Evolutionary conservation across 768 basidiomycete genomes (phyloP).

Genomic region (Panellus pusillus): DNA sequence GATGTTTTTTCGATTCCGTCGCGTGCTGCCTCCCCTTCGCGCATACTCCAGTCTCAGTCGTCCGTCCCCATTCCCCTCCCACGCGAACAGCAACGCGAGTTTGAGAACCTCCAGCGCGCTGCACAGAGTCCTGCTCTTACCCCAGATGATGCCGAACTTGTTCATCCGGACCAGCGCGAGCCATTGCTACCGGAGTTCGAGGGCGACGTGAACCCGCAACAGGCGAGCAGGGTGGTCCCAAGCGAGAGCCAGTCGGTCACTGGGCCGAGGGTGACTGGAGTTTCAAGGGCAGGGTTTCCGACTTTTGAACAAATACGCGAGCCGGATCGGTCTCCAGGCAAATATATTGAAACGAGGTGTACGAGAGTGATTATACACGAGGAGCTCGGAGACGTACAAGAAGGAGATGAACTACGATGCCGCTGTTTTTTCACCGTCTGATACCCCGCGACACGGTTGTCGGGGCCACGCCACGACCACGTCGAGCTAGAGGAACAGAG

Average conservation of each 20-base stretch:
- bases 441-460: slow-evolving; percentile 71
- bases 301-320: slow-evolving; percentile 52
- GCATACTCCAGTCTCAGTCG: slow-evolving; percentile 24
- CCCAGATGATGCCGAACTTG: slow-evolving; percentile 40
- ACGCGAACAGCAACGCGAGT: slow-evolving; percentile 75
- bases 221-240: slow-evolving; percentile 86
- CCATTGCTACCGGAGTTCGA: slow-evolving; percentile 69
- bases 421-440: slow-evolving; percentile 55
- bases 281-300: slow-evolving; percentile 84
- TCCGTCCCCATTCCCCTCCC: slow-evolving; percentile 76
- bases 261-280: slow-evolving; percentile 82
- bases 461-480: slow-evolving; percentile 76
- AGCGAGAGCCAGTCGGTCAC: slow-evolving; percentile 72
- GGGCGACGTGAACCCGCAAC: slow-evolving; percentile 77
- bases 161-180: slow-evolving; percentile 70
- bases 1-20: no score
- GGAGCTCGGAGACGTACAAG: slow-evolving; percentile 11
- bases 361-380: slow-evolving; percentile 2
- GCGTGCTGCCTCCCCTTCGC: no score
- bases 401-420: slow-evolving; percentile 1
- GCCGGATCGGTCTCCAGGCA: not conserved
- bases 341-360: not conserved
- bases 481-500: slow-evolving; percentile 59
- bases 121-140: slow-evolving; percentile 46
- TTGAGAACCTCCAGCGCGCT: slow-evolving; percentile 76